Evolutionary conservation across 805 yeast genomes (phyloP).

Genomic region (Barnettozyma salicaria): DNA sequence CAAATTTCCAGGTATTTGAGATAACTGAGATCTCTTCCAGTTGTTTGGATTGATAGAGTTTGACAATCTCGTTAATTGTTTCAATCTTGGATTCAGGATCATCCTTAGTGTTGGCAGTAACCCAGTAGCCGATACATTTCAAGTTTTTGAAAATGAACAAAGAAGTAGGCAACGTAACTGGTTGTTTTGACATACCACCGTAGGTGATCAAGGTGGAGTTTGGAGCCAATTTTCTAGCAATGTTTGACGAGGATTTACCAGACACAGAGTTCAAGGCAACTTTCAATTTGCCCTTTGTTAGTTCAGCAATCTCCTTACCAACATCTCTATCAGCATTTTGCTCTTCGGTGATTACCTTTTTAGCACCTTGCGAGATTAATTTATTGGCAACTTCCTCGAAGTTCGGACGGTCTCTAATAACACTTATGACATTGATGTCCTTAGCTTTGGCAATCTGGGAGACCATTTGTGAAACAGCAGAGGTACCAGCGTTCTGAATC

Average conservation of each 20-base stretch:
- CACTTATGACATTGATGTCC: slow-evolving; percentile 80
- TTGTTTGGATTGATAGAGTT: slow-evolving; percentile 53
- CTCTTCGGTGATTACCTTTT: slow-evolving; percentile 81
- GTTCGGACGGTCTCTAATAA: slow-evolving; percentile 80
- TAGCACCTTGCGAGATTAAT: slow-evolving; percentile 68
- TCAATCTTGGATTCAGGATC: slow-evolving; percentile 55
- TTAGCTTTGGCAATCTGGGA: slow-evolving; percentile 75
- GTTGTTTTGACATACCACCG: slow-evolving; percentile 97
- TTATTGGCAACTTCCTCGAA: slow-evolving; percentile 55
- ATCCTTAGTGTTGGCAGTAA: slow-evolving; percentile 56
- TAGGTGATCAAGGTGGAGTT: slow-evolving; percentile 82
- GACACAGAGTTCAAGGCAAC: slow-evolving; percentile 92
- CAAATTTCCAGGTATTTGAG: slow-evolving; percentile 28
- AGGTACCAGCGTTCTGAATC: slow-evolving; percentile 93
- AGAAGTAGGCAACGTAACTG: slow-evolving; percentile 86
- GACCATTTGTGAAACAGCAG: slow-evolving; percentile 91
- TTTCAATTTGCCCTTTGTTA: slow-evolving; percentile 51
- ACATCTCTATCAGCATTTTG: slow-evolving; percentile 68
- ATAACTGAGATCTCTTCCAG: slow-evolving; percentile 36
- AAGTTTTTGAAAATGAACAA: slow-evolving; percentile 85
- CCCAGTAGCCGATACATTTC: slow-evolving; percentile 89
- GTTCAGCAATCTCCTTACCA: slow-evolving; percentile 48
- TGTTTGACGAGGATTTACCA: slow-evolving; percentile 74
- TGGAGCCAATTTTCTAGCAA: slow-evolving; percentile 73
- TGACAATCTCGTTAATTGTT: slow-evolving; percentile 49